A percentile compares a stretch with the other conserved stretches of the same genome.
phyloP scores from a whole-genome alignment of 2,329 filamentous ascomycete genomes.

The Aspergillus sp. region DNA sequence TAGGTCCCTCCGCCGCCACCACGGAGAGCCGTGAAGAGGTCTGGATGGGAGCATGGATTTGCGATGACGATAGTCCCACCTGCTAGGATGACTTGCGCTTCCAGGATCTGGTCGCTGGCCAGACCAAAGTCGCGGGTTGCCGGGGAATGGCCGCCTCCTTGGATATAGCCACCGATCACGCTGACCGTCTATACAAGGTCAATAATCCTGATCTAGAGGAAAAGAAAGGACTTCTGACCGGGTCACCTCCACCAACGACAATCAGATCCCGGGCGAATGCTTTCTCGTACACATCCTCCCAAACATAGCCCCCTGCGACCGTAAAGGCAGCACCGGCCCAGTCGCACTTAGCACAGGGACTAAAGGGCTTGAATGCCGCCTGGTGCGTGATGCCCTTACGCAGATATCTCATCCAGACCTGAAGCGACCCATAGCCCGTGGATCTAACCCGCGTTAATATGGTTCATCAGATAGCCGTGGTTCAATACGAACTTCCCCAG shows the following conservation, averaged over 20 bases:
- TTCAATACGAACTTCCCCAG: slow-evolving; percentile 5
- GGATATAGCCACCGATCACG: slow-evolving; percentile 9
- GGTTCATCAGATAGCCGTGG: too few relatives aligned
- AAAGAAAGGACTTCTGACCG: neutral
- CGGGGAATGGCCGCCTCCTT: slow-evolving; percentile 11
- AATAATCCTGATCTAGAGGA: neutral
- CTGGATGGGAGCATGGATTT: neutral
- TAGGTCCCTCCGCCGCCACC: slow-evolving; percentile 12
- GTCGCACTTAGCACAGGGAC: neutral
- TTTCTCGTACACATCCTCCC: slow-evolving; percentile 11
- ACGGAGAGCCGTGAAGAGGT: slow-evolving; percentile 8
- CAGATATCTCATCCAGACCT: slow-evolving; percentile 12
- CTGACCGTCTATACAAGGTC: slow-evolving; percentile 5
- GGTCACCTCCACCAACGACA: slow-evolving; percentile 11
- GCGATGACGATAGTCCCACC: slow-evolving; percentile 3
- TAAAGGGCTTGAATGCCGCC: neutral
- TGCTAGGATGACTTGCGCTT: slow-evolving; percentile 8
- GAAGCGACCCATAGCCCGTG: slow-evolving; percentile 7
- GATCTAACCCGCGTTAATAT: neutral
- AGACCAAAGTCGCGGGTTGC: slow-evolving; percentile 9
- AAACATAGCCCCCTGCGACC: slow-evolving; percentile 10
- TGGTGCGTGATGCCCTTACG: slow-evolving; percentile 6
- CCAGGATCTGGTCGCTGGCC: slow-evolving; percentile 10
- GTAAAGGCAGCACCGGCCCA: slow-evolving; percentile 11
- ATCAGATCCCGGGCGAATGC: slow-evolving; percentile 7